phyloP scores from a whole-genome alignment of 1,284 basidiomycete species.

The Cutaneotrichosporon cyanovorans region DNA sequence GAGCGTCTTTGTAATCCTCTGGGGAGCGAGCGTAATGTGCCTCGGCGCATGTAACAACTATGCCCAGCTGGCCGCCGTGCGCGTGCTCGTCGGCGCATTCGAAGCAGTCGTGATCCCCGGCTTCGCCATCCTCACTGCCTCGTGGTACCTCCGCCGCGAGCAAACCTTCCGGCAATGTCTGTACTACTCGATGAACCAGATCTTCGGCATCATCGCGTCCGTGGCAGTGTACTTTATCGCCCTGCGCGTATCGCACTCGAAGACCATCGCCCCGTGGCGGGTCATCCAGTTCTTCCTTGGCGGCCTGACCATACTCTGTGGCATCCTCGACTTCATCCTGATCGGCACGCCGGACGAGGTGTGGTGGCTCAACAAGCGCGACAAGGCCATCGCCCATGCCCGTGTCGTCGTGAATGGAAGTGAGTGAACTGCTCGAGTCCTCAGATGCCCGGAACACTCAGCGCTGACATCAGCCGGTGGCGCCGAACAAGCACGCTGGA shows the following conservation, averaged over 20 bases:
- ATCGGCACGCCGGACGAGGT: conserved; percentile 24
- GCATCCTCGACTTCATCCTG: conserved; percentile 17
- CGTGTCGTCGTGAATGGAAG: conserved; percentile 18
- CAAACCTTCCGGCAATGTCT: conserved; percentile 19
- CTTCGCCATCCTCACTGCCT: conserved; percentile 25
- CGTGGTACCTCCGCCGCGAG: conserved; percentile 29
- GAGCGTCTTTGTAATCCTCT: conserved; percentile 12
- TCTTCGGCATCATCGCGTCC: conserved; percentile 8
- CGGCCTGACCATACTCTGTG: conserved; percentile 14
- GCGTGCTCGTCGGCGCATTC: conserved; percentile 23
- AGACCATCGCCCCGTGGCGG: conserved; percentile 21
- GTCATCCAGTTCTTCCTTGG: conserved; percentile 31
- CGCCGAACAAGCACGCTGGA: conserved; percentile 19
- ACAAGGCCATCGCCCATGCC: conserved; percentile 16
- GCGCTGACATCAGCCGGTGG: conserved; percentile 17
- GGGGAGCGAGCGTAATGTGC: conserved; percentile 19
- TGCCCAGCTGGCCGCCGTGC: conserved; percentile 17
- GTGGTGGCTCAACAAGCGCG: conserved; percentile 18
- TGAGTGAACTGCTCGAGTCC: not conserved
- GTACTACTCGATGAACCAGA: conserved; percentile 21
- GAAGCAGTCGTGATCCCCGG: conserved; percentile 8
- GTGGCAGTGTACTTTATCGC: conserved; percentile 23
- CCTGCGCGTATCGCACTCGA: conserved; percentile 6
- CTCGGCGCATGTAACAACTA: conserved; percentile 26
- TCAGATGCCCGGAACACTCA: conserved; percentile 11